A percentile compares a stretch with the other conserved stretches of the same genome.
phyloP scores from a whole-genome alignment of 805 yeast species.

The Starmerella khaoyaiensis region DNA sequence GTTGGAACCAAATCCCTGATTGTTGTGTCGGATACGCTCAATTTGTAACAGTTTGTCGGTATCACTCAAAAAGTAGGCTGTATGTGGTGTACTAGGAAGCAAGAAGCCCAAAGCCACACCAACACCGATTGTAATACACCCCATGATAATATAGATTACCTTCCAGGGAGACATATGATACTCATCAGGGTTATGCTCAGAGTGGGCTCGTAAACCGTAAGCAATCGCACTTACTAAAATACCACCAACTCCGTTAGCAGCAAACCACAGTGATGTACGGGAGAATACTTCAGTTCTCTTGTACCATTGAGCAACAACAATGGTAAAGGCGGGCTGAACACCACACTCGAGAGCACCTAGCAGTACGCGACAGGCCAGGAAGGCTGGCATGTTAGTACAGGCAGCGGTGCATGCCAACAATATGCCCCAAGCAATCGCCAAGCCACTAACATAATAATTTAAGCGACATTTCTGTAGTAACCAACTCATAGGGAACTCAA shows the following conservation, averaged over 20 bases:
- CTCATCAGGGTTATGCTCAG: neutral
- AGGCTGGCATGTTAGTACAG: constrained; percentile 33
- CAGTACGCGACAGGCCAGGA: constrained; percentile 35
- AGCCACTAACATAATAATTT: constrained; percentile 35
- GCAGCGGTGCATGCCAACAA: constrained; percentile 39
- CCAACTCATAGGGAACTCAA: constrained; percentile 38
- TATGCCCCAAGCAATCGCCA: constrained; percentile 47
- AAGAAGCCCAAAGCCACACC: constrained; percentile 38
- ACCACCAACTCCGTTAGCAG: constrained; percentile 34
- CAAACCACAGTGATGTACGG: constrained; percentile 34
- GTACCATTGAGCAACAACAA: constrained; percentile 49
- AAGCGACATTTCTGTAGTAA: constrained; percentile 44
- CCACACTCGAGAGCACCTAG: constrained; percentile 41
- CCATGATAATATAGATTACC: constrained; percentile 45
- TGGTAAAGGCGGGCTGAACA: constrained; percentile 45
- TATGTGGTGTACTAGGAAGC: constrained; percentile 44
- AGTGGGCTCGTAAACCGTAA: constrained; percentile 18
- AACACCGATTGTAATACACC: constrained; percentile 41
- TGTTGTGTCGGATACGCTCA: constrained; percentile 39
- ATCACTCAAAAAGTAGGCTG: constrained; percentile 27
- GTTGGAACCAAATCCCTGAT: constrained; percentile 40
- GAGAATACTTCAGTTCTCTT: constrained; percentile 35
- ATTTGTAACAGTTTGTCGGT: constrained; percentile 38
- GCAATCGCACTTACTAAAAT: constrained; percentile 24
- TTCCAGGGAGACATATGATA: constrained; percentile 42